These are phyloP conservation scores for Diaporthe capsici DNA, from an alignment of 2,329 filamentous ascomycete genomes.

Conservation along the genomic window DNA sequence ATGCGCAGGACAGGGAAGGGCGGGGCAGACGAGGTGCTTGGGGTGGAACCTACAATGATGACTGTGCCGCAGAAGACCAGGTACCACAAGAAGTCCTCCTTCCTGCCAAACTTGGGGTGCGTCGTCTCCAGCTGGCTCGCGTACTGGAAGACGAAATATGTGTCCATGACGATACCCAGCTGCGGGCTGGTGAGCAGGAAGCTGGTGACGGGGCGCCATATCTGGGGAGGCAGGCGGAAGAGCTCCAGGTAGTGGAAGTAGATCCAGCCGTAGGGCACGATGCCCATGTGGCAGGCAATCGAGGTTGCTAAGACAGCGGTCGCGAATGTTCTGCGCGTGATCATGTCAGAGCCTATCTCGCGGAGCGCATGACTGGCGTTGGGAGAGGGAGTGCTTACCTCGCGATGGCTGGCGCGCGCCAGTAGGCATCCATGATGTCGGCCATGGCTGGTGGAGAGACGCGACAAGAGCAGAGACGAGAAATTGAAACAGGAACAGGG, in stretches of 20 bases:
- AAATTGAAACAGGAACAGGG: not conserved
- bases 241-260: constrained; percentile 68
- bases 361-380: not conserved
- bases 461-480: not conserved
- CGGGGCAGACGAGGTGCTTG: constrained; percentile 45
- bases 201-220: constrained; percentile 60
- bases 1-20: constrained; percentile 59
- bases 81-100: constrained; percentile 87
- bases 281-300: constrained; percentile 68
- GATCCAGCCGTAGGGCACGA: constrained; percentile 67
- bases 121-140: constrained; percentile 79
- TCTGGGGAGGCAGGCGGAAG: constrained; percentile 66
- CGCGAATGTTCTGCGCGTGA: constrained; percentile 72
- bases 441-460: constrained; percentile 50
- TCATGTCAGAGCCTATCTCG: constrained; percentile 17
- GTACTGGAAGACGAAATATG: constrained; percentile 86
- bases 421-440: constrained; percentile 57
- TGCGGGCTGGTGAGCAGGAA: constrained; percentile 58
- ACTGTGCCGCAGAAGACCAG: constrained; percentile 78
- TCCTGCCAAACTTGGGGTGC: constrained; percentile 79
- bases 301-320: constrained; percentile 75
- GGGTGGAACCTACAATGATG: constrained; percentile 79
- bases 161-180: constrained; percentile 75
- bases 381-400: constrained; percentile 52
- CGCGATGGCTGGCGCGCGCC: constrained; percentile 58